These are phyloP conservation scores for Ophiostoma quercus DNA, from an alignment of 2,329 filamentous ascomycete genomes.

Conservation along the genomic window DNA sequence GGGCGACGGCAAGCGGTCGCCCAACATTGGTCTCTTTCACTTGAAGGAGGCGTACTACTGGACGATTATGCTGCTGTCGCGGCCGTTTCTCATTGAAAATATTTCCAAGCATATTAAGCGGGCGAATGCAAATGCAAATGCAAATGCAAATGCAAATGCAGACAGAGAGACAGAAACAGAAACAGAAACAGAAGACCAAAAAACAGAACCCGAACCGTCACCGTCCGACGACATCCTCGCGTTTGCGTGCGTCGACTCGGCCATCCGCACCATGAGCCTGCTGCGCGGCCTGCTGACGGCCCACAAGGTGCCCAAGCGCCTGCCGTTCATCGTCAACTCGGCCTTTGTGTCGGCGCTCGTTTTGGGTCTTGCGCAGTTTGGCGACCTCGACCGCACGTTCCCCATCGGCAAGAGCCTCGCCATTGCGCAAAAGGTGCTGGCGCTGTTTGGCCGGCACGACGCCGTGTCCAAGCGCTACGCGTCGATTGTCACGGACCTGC, in stretches of 20 bases:
- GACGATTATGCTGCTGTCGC: conserved; percentile 37
- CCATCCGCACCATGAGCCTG: conserved; percentile 37
- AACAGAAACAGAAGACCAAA: too few species aligned
- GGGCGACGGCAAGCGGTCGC: conserved; percentile 26
- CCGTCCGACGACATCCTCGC: conserved; percentile 31
- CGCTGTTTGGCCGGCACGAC: conserved; percentile 30
- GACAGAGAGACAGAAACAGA: not conserved
- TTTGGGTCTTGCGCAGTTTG: conserved; percentile 42
- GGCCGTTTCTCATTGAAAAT: conserved; percentile 36
- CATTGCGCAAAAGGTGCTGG: conserved; percentile 29
- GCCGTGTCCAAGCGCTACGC: conserved; percentile 29
- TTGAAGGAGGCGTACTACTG: conserved; percentile 38
- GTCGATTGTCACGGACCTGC: conserved; percentile 29
- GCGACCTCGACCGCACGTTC: conserved; percentile 39
- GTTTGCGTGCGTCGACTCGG: conserved; percentile 36
- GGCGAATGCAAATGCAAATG: not conserved
- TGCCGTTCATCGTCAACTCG: conserved; percentile 44
- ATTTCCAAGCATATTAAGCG: conserved; percentile 26
- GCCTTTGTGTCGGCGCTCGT: conserved; percentile 43
- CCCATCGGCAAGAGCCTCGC: conserved; percentile 32
- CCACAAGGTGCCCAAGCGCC: conserved; percentile 37
- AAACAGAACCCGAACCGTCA: conserved; percentile 12
- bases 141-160: not conserved
- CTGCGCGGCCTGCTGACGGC: conserved; percentile 36
- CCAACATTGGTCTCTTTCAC: conserved; percentile 33